phyloP scores from a whole-genome alignment of 2,329 filamentous ascomycete genomes.

The Davidsoniella eucalypti region DNA sequence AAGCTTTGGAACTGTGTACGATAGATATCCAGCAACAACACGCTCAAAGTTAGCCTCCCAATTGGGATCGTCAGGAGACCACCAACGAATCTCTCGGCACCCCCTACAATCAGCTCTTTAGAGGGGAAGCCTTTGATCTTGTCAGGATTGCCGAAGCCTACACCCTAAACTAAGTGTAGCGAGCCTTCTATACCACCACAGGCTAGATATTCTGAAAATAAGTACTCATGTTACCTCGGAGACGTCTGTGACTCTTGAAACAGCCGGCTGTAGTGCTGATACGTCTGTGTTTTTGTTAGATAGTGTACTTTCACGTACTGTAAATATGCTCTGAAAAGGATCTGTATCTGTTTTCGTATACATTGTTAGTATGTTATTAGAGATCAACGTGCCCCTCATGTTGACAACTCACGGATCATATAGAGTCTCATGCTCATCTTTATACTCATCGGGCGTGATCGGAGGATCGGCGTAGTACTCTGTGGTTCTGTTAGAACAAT shows the following conservation, averaged over 20 bases:
- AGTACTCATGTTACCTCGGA: constrained; percentile 42
- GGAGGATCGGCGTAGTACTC: constrained; percentile 69
- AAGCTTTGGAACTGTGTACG: constrained; percentile 23
- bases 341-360: constrained; percentile 23
- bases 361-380: background rate
- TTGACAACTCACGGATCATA: constrained; percentile 42
- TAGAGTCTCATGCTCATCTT: constrained; percentile 44
- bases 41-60: constrained; percentile 71
- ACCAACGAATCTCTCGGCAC: constrained; percentile 36
- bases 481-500: constrained; percentile 15
- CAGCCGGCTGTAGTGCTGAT: constrained; percentile 4
- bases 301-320: too few species aligned
- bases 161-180: constrained; percentile 40
- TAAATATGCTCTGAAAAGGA: constrained; percentile 38
- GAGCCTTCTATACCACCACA: constrained; percentile 62
- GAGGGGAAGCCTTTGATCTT: constrained; percentile 43
- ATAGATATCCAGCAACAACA: constrained; percentile 67
- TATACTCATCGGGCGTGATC: constrained; percentile 51
- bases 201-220: constrained; percentile 66
- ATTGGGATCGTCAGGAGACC: constrained; percentile 24
- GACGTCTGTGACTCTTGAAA: constrained; percentile 44
- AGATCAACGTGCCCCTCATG: too few species aligned
- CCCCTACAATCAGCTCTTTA: constrained; percentile 23
- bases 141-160: constrained; percentile 24
- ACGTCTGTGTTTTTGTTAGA: constrained; percentile 3